Percentiles rank a stretch among this genome's conserved stretches.
Evolutionary conservation across 106 monocot genomes (phyloP).

Genomic region (Xerophyta viscosa): DNA sequence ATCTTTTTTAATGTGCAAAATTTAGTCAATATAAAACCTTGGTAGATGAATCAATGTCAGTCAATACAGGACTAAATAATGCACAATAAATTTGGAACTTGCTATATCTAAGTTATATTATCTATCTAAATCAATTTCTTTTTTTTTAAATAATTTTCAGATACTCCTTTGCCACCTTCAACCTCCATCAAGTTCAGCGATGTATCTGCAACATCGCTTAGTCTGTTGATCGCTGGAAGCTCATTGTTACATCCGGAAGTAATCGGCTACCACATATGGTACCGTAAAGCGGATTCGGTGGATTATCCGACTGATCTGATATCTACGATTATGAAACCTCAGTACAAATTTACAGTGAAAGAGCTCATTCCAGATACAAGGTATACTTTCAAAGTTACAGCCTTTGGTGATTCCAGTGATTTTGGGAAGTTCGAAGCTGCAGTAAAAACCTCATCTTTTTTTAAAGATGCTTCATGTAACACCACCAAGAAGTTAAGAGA

Average conservation of each 20-base stretch:
- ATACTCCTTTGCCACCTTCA: conserved; percentile 5
- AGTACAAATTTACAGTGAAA: conserved; percentile 15
- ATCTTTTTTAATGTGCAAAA: too few species aligned
- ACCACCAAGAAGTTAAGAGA: conserved; percentile 36
- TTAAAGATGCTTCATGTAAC: conserved; percentile 53
- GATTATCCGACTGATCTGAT: conserved; percentile 28
- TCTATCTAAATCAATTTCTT: neutral
- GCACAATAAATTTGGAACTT: too few species aligned
- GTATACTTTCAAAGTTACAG: conserved; percentile 29
- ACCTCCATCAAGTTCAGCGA: conserved; percentile 37
- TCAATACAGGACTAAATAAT: too few species aligned
- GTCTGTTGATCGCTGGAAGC: conserved; percentile 18
- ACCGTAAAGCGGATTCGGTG: conserved; percentile 17
- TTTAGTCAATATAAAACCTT: too few species aligned
- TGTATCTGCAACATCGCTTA: conserved; percentile 31
- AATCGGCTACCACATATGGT: conserved; percentile 34
- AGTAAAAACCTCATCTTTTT: conserved; percentile 11
- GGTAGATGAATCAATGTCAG: too few species aligned
- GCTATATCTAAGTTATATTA: too few species aligned
- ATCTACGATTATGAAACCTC: conserved; percentile 17
- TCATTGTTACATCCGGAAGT: conserved; percentile 8
- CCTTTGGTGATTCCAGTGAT: conserved; percentile 25
- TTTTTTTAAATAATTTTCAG: conserved; percentile 10
- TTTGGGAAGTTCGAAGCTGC: conserved; percentile 39
- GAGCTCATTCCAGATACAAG: conserved; percentile 30